Conservation (phyloP, 768 basidiomycete genomes). For the Udeniomyces megalosporus region DNA sequence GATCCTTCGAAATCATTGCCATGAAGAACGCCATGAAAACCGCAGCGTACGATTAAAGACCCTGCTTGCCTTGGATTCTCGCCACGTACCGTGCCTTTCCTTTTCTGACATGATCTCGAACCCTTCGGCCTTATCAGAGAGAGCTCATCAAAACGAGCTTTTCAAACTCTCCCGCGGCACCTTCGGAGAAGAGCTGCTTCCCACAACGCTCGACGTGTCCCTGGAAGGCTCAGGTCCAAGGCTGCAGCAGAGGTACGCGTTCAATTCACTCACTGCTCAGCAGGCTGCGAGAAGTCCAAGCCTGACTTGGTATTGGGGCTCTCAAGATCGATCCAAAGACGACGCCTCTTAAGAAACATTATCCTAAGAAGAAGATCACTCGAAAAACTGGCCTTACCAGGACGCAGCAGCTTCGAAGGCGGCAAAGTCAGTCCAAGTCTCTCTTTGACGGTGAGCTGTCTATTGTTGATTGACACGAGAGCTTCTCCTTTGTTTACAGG, state of each 20-base stretch:
- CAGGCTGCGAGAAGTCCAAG: no score
- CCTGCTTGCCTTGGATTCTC: neutral
- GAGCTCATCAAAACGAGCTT: conserved; percentile 60
- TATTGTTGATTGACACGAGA: no score
- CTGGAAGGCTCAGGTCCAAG: conserved; percentile 60
- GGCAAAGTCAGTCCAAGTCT: conserved; percentile 46
- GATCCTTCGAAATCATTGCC: conserved; percentile 74
- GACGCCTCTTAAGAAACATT: conserved; percentile 44
- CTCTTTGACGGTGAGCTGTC: no score
- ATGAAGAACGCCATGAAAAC: conserved; percentile 76
- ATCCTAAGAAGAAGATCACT: conserved; percentile 35
- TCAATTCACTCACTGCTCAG: neutral
- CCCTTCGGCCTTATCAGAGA: conserved; percentile 33
- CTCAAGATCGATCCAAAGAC: conserved; percentile 40
- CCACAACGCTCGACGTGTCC: conserved; percentile 83
- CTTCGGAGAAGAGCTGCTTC: conserved; percentile 83
- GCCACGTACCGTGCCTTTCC: neutral
- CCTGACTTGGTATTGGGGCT: no score
- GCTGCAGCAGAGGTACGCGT: conserved; percentile 59
- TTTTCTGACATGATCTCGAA: neutral
- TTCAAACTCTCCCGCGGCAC: conserved; percentile 85
- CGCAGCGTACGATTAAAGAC: conserved; percentile 42
- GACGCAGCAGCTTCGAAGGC: conserved; percentile 46
- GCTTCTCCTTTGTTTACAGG: conserved; percentile 33
- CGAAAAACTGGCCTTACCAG: conserved; percentile 33